Conservation (phyloP, 305 asterid species). For the Lippia alba region DNA sequence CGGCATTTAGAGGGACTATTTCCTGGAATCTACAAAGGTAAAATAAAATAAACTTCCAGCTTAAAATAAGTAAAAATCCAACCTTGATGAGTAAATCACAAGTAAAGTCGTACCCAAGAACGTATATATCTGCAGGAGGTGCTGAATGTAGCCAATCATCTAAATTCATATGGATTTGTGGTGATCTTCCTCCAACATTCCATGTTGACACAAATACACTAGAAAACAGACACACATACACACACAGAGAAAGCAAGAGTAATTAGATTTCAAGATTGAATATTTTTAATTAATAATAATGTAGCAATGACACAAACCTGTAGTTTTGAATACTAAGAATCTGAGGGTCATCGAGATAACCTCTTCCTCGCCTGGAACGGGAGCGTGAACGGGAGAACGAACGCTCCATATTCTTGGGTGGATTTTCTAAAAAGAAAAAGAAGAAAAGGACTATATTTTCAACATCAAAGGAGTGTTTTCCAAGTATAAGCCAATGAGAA, state of each 20-base stretch:
- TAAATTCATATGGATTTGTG: conserved; percentile 73
- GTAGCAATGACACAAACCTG: conserved; percentile 55
- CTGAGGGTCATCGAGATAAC: conserved; percentile 93
- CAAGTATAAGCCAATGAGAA: background rate
- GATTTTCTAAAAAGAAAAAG: conserved; percentile 57
- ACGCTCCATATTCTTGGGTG: conserved; percentile 55
- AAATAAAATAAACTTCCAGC: conserved; percentile 10
- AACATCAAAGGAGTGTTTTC: conserved; percentile 22
- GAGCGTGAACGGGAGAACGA: conserved; percentile 55
- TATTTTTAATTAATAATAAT: conserved; percentile 1
- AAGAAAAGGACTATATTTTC: conserved; percentile 6
- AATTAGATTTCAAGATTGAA: conserved; percentile 8
- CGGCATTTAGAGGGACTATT: conserved; percentile 90
- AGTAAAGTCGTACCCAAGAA: conserved; percentile 74
- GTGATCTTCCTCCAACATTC: conserved; percentile 96
- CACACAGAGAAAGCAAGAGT: background rate
- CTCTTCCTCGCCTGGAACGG: conserved; percentile 70
- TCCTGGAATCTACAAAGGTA: conserved; percentile 72
- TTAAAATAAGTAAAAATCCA: background rate
- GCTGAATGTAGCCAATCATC: conserved; percentile 98
- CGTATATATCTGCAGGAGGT: conserved; percentile 96
- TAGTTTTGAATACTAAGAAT: conserved; percentile 84
- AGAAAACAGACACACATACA: conserved; percentile 14
- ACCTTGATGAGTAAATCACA: background rate
- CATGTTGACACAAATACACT: conserved; percentile 91